Evolutionary conservation across 2,329 filamentous ascomycete species (phyloP).

Genomic region (Cladophialophora bantiana): DNA sequence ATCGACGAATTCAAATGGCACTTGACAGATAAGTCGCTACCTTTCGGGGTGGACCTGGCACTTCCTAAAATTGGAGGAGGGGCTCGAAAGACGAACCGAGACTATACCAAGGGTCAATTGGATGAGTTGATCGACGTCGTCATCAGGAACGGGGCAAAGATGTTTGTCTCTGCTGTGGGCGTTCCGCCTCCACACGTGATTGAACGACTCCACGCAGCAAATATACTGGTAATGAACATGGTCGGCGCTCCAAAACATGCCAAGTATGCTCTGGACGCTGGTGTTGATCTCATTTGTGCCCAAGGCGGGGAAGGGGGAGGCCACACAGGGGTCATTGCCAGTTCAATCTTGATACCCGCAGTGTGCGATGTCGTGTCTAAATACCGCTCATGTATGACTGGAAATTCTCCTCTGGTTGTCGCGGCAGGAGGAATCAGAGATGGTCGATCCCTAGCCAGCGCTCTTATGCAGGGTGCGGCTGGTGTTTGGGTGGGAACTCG

Average conservation of each 20-base stretch:
- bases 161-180: conserved; percentile 88
- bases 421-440: conserved; percentile 87
- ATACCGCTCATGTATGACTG: conserved; percentile 74
- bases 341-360: conserved; percentile 80
- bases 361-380: conserved; percentile 80
- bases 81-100: conserved; percentile 89
- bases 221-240: conserved; percentile 94
- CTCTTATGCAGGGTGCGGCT: conserved; percentile 82
- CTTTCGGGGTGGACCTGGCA: conserved; percentile 90
- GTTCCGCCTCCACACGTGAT: conserved; percentile 63
- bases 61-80: conserved; percentile 84
- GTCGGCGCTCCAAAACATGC: conserved; percentile 91
- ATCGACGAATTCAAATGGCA: conserved; percentile 82
- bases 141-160: conserved; percentile 78
- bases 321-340: conserved; percentile 86
- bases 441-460: conserved; percentile 77
- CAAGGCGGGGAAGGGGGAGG: conserved; percentile 61
- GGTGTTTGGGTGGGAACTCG: conserved; percentile 94
- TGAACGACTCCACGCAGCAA: conserved; percentile 74
- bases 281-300: conserved; percentile 75
- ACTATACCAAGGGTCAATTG: conserved; percentile 88
- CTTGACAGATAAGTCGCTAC: conserved; percentile 69
- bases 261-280: conserved; percentile 80
- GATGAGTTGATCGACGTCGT: conserved; percentile 87
- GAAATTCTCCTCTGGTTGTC: conserved; percentile 77